Percentiles rank a stretch among this genome's conserved stretches.
phyloP scores from a whole-genome alignment of 2,329 filamentous ascomycete genomes.

The Hyphodiscus sp. region DNA sequence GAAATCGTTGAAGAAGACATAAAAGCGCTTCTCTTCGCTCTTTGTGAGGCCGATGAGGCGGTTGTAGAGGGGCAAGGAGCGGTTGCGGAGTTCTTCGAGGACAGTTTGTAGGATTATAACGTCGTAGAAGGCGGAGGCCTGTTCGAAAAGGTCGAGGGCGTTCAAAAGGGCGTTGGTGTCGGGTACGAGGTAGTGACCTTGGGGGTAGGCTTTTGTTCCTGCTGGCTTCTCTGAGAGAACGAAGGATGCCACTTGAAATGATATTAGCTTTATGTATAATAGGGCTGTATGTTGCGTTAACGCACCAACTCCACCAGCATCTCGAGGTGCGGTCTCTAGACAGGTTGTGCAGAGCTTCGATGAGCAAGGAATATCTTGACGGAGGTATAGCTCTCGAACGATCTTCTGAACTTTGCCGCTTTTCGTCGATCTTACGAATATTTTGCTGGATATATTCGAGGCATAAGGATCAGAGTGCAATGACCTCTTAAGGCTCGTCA shows the following conservation, averaged over 20 bases:
- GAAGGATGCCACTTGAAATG: constrained; percentile 61
- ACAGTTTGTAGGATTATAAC: constrained; percentile 96
- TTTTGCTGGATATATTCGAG: constrained; percentile 84
- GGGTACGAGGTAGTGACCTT: constrained; percentile 89
- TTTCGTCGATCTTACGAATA: constrained; percentile 90
- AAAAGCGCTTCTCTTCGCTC: constrained; percentile 94
- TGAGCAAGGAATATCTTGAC: constrained; percentile 95
- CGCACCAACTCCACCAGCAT: constrained; percentile 71
- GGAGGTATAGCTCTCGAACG: constrained; percentile 89
- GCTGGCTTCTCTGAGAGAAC: constrained; percentile 85
- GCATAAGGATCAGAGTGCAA: constrained; percentile 47
- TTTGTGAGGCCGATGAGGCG: constrained; percentile 84
- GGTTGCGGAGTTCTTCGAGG: constrained; percentile 89
- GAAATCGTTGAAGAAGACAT: constrained; percentile 99
- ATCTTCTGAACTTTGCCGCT: constrained; percentile 99
- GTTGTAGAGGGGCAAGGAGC: constrained; percentile 91
- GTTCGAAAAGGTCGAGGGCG: constrained; percentile 95
- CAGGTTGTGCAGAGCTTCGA: constrained; percentile 80
- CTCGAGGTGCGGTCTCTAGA: constrained; percentile 65
- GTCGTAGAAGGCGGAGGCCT: constrained; percentile 86
- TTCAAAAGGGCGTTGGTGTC: constrained; percentile 95
- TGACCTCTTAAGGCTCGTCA: constrained; percentile 61
- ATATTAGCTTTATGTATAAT: background rate
- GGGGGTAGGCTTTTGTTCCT: constrained; percentile 72
- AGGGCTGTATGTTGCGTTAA: constrained; percentile 1